Percentiles rank a stretch among this genome's conserved stretches.
Conservation (phyloP, 495 filamentous ascomycete species). For the Penicillium malachiteum region DNA sequence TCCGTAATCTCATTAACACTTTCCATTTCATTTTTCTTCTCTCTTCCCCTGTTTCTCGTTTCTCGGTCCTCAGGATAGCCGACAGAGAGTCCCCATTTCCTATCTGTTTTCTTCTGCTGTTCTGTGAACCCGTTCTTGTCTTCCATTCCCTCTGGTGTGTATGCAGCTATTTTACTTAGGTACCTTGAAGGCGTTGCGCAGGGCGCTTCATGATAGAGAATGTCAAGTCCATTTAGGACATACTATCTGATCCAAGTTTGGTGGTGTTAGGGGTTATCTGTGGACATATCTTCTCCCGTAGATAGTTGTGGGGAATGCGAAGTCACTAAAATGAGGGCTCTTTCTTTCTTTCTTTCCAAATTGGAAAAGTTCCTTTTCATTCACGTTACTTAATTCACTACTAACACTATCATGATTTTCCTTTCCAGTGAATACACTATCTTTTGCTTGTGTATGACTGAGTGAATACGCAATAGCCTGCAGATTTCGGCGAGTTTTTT, state of each 20-base stretch:
- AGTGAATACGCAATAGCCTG: neutral
- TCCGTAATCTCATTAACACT: slow-evolving; percentile 21
- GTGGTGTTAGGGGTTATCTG: too few species aligned
- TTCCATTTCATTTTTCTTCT: too few species aligned
- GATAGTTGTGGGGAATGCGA: too few species aligned
- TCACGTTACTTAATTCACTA: too few species aligned
- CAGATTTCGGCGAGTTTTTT: slow-evolving; percentile 22
- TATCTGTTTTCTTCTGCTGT: neutral
- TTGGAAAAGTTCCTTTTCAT: too few species aligned
- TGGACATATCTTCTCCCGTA: too few species aligned
- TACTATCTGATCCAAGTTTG: neutral
- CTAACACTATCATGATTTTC: neutral
- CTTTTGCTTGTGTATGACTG: neutral
- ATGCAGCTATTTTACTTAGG: slow-evolving; percentile 16
- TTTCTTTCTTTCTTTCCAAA: too few species aligned
- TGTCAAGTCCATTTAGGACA: slow-evolving; percentile 22
- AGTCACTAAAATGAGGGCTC: too few species aligned
- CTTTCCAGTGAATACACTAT: neutral
- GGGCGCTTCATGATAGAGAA: slow-evolving; percentile 30
- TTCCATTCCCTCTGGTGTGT: slow-evolving; percentile 9
- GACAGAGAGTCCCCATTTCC: neutral
- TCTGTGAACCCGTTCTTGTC: slow-evolving; percentile 5
- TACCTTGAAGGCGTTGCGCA: slow-evolving; percentile 23
- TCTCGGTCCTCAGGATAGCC: neutral
- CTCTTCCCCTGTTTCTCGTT: too few species aligned